These are phyloP conservation scores for Leccinum uliginosum DNA, from an alignment of 768 basidiomycete species.

Conservation along the genomic window DNA sequence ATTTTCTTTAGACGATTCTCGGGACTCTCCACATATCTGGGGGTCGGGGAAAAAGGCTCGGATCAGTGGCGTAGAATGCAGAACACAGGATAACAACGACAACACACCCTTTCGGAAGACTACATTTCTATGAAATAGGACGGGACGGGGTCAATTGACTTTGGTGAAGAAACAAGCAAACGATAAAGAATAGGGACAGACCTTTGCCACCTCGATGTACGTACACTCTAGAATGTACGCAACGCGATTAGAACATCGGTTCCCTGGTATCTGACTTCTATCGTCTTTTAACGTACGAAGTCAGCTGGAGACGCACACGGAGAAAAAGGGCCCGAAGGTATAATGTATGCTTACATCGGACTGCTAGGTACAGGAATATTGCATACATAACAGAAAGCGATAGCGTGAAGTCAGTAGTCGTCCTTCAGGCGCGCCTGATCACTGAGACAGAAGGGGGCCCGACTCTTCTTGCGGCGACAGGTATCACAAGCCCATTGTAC, in stretches of 20 bases:
- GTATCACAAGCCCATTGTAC: slow-evolving; percentile 80
- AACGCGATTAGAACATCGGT: slow-evolving; percentile 54
- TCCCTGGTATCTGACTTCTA: slow-evolving; percentile 54
- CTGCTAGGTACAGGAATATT: background rate
- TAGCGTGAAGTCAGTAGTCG: too few species aligned
- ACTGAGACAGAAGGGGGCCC: slow-evolving; percentile 16
- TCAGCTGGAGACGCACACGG: background rate
- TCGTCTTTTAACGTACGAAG: slow-evolving; percentile 38
- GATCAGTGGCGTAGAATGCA: background rate
- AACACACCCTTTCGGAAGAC: slow-evolving; percentile 35
- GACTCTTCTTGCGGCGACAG: slow-evolving; percentile 81
- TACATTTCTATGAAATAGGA: slow-evolving; percentile 32
- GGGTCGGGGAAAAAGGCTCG: background rate
- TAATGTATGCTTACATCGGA: slow-evolving; percentile 21
- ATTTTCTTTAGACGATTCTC: slow-evolving; percentile 61
- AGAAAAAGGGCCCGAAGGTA: background rate
- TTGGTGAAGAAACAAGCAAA: background rate
- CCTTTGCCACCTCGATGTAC: slow-evolving; percentile 56
- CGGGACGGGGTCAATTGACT: background rate
- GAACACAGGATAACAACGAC: background rate
- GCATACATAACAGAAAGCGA: too few species aligned
- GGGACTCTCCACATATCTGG: slow-evolving; percentile 57
- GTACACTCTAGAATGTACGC: slow-evolving; percentile 47
- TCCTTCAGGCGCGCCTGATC: too few species aligned
- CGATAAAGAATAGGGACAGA: slow-evolving; percentile 12